Evolutionary conservation across 106 monocot species (phyloP).

Genomic region (Alisma plantagoaquatica): DNA sequence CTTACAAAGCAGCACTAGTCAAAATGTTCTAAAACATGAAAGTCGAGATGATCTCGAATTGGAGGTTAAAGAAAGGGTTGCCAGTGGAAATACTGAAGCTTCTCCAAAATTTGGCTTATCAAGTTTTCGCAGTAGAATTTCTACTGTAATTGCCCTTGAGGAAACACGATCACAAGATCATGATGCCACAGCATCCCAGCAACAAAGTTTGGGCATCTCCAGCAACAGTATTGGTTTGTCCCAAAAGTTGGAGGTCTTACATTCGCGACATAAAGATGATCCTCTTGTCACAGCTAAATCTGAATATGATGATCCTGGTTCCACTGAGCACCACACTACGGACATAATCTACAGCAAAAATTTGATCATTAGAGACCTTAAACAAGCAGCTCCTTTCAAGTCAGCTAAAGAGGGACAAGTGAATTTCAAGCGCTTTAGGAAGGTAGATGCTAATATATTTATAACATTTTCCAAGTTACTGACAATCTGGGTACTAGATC

Average conservation of each 20-base stretch:
- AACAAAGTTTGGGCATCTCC: too few species aligned
- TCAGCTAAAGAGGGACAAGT: slow-evolving; percentile 13
- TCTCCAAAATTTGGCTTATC: too few species aligned
- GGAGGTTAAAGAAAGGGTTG: neutral
- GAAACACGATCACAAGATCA: too few species aligned
- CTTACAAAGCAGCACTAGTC: slow-evolving; percentile 12
- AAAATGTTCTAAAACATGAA: slow-evolving; percentile 5
- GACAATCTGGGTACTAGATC: neutral
- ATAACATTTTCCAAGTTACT: neutral
- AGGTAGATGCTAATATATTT: slow-evolving; percentile 33
- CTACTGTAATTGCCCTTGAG: too few species aligned
- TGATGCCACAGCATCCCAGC: too few species aligned
- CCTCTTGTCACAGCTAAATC: slow-evolving; percentile 8
- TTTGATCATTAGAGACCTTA: slow-evolving; percentile 49
- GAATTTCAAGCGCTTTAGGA: slow-evolving; percentile 87
- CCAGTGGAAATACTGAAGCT: neutral
- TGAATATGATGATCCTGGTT: slow-evolving; percentile 32
- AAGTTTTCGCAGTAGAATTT: too few species aligned
- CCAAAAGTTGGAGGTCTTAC: too few species aligned
- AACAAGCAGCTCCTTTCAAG: slow-evolving; percentile 2
- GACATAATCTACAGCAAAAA: slow-evolving; percentile 70
- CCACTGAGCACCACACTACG: slow-evolving; percentile 43
- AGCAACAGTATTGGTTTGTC: too few species aligned
- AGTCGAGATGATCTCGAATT: slow-evolving; percentile 10
- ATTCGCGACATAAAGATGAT: neutral